Evolutionary conservation across 148 eudicot species (phyloP).

Genomic region (Fallopia convolvulus): DNA sequence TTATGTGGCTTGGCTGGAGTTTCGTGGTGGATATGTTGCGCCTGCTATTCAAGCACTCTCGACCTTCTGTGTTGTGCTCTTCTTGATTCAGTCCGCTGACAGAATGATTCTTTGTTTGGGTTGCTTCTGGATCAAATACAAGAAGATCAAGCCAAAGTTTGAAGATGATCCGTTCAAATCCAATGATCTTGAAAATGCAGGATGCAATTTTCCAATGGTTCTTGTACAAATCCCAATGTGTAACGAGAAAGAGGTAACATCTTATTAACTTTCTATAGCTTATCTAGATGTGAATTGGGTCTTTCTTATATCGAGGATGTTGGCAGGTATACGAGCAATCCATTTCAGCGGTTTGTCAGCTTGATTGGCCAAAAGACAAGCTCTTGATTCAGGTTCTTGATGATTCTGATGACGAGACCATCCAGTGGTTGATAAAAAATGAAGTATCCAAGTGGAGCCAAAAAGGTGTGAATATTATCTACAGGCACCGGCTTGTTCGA

Average conservation of each 20-base stretch:
- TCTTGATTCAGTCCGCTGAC: slow-evolving; percentile 43
- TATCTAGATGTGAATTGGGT: background rate
- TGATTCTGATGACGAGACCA: slow-evolving; percentile 57
- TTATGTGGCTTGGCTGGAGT: slow-evolving; percentile 31
- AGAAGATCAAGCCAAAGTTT: slow-evolving; percentile 35
- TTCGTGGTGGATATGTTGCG: slow-evolving; percentile 40
- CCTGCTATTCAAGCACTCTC: slow-evolving; percentile 36
- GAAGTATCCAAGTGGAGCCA: slow-evolving; percentile 58
- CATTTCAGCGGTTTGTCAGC: slow-evolving; percentile 60
- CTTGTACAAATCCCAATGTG: slow-evolving; percentile 63
- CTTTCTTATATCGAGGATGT: background rate
- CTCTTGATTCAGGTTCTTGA: slow-evolving; percentile 58
- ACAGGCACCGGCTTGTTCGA: slow-evolving; percentile 53
- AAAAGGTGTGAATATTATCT: slow-evolving; percentile 53
- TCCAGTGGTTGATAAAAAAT: slow-evolving; percentile 49
- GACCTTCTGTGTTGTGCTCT: slow-evolving; percentile 38
- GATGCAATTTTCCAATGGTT: slow-evolving; percentile 39
- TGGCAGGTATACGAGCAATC: slow-evolving; percentile 65
- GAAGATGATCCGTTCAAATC: slow-evolving; percentile 25
- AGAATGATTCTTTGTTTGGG: slow-evolving; percentile 49
- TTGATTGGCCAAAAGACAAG: slow-evolving; percentile 63
- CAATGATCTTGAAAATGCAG: slow-evolving; percentile 35
- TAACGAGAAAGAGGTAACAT: slow-evolving; percentile 44
- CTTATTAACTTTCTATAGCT: background rate
- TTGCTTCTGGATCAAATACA: slow-evolving; percentile 47